Conservation (phyloP, 805 yeast genomes). For the Kodamaea leandrae region DNA sequence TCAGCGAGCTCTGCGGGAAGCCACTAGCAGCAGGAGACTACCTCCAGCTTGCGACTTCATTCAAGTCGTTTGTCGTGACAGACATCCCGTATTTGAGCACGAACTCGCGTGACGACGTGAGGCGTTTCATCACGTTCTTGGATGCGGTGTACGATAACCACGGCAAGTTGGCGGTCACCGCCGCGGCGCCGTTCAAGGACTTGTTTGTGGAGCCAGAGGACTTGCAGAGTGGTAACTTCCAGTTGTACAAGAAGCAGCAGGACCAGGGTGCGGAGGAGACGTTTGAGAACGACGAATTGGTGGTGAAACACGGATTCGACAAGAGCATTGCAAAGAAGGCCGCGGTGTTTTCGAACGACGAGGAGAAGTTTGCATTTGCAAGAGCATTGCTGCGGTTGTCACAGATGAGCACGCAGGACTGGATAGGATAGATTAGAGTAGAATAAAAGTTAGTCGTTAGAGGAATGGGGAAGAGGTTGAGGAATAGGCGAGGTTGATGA, state of each 20-base stretch:
- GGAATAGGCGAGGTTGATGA: too few species aligned
- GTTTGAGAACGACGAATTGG: conserved; percentile 57
- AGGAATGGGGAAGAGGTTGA: too few species aligned
- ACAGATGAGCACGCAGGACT: conserved; percentile 91
- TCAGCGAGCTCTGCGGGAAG: conserved; percentile 79
- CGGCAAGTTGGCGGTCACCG: conserved; percentile 83
- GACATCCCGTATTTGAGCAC: conserved; percentile 87
- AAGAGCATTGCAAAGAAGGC: conserved; percentile 69
- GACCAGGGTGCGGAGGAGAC: conserved; percentile 35
- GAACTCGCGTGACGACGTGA: conserved; percentile 74
- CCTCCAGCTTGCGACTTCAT: conserved; percentile 72
- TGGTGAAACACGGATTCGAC: conserved; percentile 74
- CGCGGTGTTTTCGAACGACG: conserved; percentile 82
- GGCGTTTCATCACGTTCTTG: conserved; percentile 89
- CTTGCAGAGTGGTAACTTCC: conserved; percentile 47
- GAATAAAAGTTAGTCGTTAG: too few species aligned
- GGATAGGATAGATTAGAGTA: conserved; percentile 69
- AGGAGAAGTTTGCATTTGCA: conserved; percentile 95
- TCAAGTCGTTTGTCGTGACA: conserved; percentile 78
- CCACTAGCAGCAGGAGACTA: conserved; percentile 95
- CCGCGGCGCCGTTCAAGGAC: conserved; percentile 79
- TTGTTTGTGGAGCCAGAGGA: conserved; percentile 83
- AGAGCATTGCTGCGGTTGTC: conserved; percentile 87
- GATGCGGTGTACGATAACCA: conserved; percentile 95
- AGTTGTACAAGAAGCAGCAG: conserved; percentile 39